A percentile compares a stretch with the other conserved stretches of the same genome.
Conservation (phyloP, 306 rosid genomes). For the Phaseolus lunatus region DNA sequence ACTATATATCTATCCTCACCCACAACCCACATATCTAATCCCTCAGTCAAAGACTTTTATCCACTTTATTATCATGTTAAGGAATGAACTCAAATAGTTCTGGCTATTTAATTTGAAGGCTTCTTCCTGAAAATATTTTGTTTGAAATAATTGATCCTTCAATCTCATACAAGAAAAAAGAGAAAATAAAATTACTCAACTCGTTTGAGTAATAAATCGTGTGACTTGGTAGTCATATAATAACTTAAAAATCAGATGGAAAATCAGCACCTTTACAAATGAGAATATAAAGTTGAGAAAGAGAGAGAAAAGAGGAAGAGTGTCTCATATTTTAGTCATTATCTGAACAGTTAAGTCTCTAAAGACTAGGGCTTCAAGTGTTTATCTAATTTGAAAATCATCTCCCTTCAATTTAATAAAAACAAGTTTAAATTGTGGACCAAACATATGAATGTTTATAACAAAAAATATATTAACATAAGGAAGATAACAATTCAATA, state of each 20-base stretch:
- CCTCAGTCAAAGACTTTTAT: constrained; percentile 36
- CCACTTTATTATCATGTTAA: constrained; percentile 26
- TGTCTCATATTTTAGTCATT: constrained; percentile 1
- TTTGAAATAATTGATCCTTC: constrained; percentile 32
- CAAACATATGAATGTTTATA: not conserved
- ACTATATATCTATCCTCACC: constrained; percentile 9
- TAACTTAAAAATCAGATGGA: constrained; percentile 15
- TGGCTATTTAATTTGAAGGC: not conserved
- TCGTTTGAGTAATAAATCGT: constrained; percentile 3
- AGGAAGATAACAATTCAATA: constrained; percentile 38
- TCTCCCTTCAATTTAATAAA: constrained; percentile 22
- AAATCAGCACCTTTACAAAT: constrained; percentile 33
- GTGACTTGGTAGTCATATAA: constrained; percentile 17
- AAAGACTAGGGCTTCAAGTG: not conserved
- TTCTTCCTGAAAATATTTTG: constrained; percentile 31
- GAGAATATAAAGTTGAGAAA: not conserved
- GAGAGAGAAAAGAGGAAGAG: not conserved
- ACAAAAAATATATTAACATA: constrained; percentile 28
- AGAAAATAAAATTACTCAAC: constrained; percentile 24
- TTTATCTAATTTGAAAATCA: constrained; percentile 20
- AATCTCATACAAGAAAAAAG: not conserved
- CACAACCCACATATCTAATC: constrained; percentile 14
- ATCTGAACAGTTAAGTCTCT: constrained; percentile 19
- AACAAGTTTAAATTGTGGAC: constrained; percentile 15
- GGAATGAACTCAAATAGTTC: constrained; percentile 36